Evolutionary conservation across 2,329 filamentous ascomycete genomes (phyloP).

Genomic region (Diplodia corticola): DNA sequence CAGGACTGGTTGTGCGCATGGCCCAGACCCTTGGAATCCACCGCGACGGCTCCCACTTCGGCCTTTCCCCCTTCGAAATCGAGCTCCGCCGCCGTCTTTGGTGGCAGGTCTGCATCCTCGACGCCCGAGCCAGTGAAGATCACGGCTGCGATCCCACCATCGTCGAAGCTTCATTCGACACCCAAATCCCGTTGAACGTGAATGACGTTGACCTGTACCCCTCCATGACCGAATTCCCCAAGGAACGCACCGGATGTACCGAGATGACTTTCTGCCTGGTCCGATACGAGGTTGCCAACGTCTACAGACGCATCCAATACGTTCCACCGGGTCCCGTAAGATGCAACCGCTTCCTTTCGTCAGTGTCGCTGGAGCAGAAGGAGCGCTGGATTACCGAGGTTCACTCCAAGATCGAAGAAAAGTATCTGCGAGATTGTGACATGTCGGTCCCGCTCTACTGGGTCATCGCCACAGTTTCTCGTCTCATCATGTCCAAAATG

Average conservation of each 20-base stretch:
- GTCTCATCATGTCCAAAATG: constrained; percentile 71
- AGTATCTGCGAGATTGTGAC: constrained; percentile 54
- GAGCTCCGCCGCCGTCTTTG: constrained; percentile 62
- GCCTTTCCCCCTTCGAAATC: constrained; percentile 59
- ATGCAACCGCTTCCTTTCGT: constrained; percentile 45
- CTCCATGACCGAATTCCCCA: constrained; percentile 50
- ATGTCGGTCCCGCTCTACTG: constrained; percentile 63
- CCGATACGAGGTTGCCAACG: constrained; percentile 54
- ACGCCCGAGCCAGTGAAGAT: constrained; percentile 62
- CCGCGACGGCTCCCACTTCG: constrained; percentile 57
- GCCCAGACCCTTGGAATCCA: constrained; percentile 62
- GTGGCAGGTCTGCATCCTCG: constrained; percentile 62
- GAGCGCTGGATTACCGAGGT: constrained; percentile 53
- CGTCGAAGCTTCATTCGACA: constrained; percentile 60
- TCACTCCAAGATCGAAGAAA: constrained; percentile 49
- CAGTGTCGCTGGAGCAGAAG: constrained; percentile 49
- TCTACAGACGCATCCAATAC: constrained; percentile 49
- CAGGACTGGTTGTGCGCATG: constrained; percentile 59
- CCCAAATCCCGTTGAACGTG: constrained; percentile 58
- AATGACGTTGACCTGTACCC: constrained; percentile 56
- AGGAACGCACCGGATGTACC: constrained; percentile 55
- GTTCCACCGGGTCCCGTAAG: constrained; percentile 45
- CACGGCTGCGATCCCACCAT: constrained; percentile 65
- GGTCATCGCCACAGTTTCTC: constrained; percentile 65
- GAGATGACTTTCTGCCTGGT: constrained; percentile 59